Conservation (phyloP, 306 rosid species). For the Glycine tomentella region DNA sequence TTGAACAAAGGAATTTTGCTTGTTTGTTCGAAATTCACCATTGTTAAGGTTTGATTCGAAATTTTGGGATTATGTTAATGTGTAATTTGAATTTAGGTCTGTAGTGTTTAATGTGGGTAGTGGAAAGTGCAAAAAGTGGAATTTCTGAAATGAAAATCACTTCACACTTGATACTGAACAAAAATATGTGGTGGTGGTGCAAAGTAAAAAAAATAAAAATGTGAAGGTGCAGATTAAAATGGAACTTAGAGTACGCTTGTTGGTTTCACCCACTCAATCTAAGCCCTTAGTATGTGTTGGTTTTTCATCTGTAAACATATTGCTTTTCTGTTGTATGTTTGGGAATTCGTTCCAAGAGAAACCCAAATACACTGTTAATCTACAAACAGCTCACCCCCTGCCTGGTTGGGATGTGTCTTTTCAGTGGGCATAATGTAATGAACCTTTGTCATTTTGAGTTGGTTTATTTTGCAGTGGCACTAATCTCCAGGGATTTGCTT, state of each 20-base stretch:
- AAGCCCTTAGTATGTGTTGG: too few species aligned
- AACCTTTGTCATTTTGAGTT: too few species aligned
- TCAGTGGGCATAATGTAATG: too few species aligned
- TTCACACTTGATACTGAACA: slow-evolving; percentile 20
- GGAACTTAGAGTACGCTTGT: background rate
- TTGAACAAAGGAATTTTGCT: background rate
- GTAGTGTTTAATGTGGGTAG: slow-evolving; percentile 6
- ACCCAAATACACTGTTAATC: too few species aligned
- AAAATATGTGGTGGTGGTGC: slow-evolving; percentile 33
- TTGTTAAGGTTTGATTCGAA: slow-evolving; percentile 6
- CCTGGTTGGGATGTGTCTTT: too few species aligned
- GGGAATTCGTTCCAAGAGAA: too few species aligned
- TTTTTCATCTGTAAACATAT: too few species aligned
- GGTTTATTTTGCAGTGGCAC: too few species aligned
- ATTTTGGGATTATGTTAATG: background rate
- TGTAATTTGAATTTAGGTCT: slow-evolving; percentile 15
- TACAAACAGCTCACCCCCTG: too few species aligned
- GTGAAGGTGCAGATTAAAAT: slow-evolving; percentile 8
- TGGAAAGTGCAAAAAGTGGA: background rate
- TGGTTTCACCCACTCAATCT: background rate
- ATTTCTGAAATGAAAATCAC: slow-evolving; percentile 17
- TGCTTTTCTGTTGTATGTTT: too few species aligned
- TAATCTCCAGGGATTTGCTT: too few species aligned
- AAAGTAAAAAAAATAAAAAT: slow-evolving; percentile 43
- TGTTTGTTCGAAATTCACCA: too few species aligned